phyloP scores from a whole-genome alignment of 176 grass and related monocot genomes.

The Carex myosuroides region DNA sequence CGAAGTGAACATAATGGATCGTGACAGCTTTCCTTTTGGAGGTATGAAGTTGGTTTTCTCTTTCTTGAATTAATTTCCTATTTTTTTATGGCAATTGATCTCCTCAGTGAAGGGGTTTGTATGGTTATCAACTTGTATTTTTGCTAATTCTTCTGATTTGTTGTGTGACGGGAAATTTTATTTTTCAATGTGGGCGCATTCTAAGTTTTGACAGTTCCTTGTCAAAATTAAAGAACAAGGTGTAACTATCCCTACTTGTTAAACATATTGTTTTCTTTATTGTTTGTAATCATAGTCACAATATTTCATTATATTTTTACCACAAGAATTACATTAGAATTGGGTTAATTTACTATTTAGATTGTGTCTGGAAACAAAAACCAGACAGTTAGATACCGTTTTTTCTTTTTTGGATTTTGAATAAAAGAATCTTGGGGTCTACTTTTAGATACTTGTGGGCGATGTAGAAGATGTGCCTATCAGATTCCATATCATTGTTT shows the following conservation, averaged over 20 bases:
- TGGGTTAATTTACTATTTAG: not conserved
- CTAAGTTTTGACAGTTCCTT: not conserved
- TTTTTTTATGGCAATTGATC: not conserved
- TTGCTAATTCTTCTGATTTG: not conserved
- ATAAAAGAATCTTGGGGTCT: slow-evolving; percentile 4
- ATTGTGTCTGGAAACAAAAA: not conserved
- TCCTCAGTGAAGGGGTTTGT: not conserved
- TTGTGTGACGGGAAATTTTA: not conserved
- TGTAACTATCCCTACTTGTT: not conserved
- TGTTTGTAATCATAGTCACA: not conserved
- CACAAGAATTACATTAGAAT: not conserved
- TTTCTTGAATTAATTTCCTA: not conserved
- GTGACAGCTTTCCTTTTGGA: slow-evolving; percentile 14
- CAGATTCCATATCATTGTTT: not conserved
- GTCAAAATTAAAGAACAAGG: not conserved
- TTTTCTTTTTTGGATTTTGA: slow-evolving; percentile 1
- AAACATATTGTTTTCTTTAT: not conserved
- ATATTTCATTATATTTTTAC: not conserved
- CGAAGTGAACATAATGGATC: slow-evolving; percentile 7
- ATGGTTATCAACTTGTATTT: not conserved
- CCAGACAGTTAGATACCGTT: not conserved
- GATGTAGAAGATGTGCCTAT: not conserved
- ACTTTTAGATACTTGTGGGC: not conserved
- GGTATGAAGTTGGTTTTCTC: not conserved
- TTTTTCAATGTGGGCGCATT: not conserved